phyloP scores from a whole-genome alignment of 192 early-diverging fungal species.

The Irineochytrium annulatum region DNA sequence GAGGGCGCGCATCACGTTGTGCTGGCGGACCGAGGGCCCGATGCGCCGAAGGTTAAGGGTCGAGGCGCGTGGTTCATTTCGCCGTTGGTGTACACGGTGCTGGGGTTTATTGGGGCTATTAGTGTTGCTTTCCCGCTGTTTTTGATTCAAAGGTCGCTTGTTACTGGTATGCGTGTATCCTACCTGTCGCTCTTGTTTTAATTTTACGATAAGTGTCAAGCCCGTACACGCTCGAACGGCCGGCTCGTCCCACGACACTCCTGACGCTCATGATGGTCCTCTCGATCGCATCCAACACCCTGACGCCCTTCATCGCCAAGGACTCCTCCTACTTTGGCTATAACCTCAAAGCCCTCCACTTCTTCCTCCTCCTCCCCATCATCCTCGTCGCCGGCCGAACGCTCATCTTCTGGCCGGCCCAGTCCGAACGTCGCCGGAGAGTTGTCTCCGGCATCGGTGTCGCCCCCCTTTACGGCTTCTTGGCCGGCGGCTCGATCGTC shows the following conservation, averaged over 20 bases:
- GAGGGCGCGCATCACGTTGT: conserved; percentile 23
- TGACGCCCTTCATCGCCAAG: conserved; percentile 17
- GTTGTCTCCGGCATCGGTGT: background rate
- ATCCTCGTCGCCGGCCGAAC: conserved; percentile 11
- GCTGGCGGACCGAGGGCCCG: background rate
- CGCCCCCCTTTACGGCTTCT: conserved; percentile 11
- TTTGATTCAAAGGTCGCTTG: conserved; percentile 11
- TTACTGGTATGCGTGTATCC: conserved; percentile 11
- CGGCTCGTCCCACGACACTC: conserved; percentile 5
- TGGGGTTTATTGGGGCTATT: conserved; percentile 30
- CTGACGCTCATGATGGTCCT: conserved; percentile 4
- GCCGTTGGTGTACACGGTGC: conserved; percentile 11
- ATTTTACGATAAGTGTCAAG: background rate
- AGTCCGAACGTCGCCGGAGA: background rate
- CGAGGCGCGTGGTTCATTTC: conserved; percentile 7
- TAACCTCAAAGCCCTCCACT: conserved; percentile 21
- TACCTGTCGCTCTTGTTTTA: background rate
- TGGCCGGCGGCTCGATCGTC: conserved; percentile 14
- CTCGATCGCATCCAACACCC: background rate
- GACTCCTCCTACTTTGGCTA: conserved; percentile 12
- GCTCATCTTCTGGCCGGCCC: conserved; percentile 3
- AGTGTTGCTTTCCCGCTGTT: conserved; percentile 25
- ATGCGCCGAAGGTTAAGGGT: conserved; percentile 1
- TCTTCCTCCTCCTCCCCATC: conserved; percentile 14
- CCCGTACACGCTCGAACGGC: conserved; percentile 3